Evolutionary conservation across 2,329 filamentous ascomycete genomes (phyloP).

Genomic region (Monosporascus sp.): DNA sequence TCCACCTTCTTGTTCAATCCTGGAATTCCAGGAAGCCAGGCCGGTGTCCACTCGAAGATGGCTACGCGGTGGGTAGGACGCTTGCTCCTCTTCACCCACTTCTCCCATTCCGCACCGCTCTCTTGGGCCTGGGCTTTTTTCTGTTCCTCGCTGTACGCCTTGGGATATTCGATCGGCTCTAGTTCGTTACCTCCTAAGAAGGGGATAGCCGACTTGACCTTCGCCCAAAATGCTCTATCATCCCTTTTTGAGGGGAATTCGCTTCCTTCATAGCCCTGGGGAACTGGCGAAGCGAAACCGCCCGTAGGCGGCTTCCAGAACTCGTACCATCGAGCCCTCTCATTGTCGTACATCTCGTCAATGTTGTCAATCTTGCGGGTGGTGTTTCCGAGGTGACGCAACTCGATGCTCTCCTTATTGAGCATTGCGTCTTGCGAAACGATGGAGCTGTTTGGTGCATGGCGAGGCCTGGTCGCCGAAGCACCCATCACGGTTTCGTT

Average conservation of each 20-base stretch:
- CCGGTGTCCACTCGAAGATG: constrained; percentile 44
- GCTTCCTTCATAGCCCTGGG: constrained; percentile 46
- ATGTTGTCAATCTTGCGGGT: constrained; percentile 45
- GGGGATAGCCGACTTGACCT: constrained; percentile 43
- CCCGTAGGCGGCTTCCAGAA: constrained; percentile 62
- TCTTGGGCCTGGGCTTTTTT: constrained; percentile 50
- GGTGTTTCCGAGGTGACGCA: constrained; percentile 40
- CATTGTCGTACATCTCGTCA: constrained; percentile 43
- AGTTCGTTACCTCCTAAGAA: constrained; percentile 42
- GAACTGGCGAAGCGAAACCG: constrained; percentile 56
- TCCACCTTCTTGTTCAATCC: constrained; percentile 86
- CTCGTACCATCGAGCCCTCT: constrained; percentile 50
- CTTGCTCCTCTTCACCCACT: constrained; percentile 74
- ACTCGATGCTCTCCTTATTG: constrained; percentile 27
- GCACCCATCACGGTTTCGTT: constrained; percentile 23
- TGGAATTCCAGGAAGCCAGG: constrained; percentile 74
- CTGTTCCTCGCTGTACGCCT: constrained; percentile 57
- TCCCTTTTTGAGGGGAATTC: constrained; percentile 40
- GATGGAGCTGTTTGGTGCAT: constrained; percentile 32
- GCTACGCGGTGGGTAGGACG: constrained; percentile 80
- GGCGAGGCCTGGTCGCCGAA: constrained; percentile 16
- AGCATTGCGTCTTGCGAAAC: constrained; percentile 35
- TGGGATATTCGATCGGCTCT: constrained; percentile 50
- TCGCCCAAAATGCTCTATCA: constrained; percentile 43
- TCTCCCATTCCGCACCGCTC: constrained; percentile 69